Percentiles rank a stretch among this genome's conserved stretches.
These are phyloP conservation scores for Globisporangium spinosum DNA, from an alignment of 352 stramenopile genomes.

Conservation along the genomic window DNA sequence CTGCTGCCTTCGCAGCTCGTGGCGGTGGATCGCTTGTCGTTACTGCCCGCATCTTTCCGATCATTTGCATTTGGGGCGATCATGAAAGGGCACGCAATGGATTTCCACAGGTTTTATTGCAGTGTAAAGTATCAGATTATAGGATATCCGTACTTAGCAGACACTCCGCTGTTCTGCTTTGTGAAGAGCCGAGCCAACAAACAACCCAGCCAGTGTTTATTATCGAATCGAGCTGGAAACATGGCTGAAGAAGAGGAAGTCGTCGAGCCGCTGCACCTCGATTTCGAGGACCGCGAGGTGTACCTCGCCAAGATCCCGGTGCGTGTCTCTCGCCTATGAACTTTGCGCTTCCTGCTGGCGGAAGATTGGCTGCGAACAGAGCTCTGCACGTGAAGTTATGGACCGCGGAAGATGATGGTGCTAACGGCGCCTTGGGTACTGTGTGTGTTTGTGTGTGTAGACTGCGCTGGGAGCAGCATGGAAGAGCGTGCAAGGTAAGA, in stretches of 20 bases:
- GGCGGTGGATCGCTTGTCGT: neutral
- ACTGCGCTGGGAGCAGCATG: conserved; percentile 66
- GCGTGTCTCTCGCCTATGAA: conserved; percentile 6
- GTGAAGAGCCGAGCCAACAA: neutral
- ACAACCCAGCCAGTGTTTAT: conserved; percentile 8
- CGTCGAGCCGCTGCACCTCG: conserved; percentile 86
- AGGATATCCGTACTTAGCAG: neutral
- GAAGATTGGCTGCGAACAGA: neutral
- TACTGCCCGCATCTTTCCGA: neutral
- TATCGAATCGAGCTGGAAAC: conserved; percentile 6
- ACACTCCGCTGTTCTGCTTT: neutral
- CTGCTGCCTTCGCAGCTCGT: neutral
- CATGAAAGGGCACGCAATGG: neutral
- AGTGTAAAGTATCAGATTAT: neutral
- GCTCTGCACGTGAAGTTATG: neutral
- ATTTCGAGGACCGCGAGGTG: conserved; percentile 84
- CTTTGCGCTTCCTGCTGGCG: neutral
- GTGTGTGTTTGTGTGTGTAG: conserved; percentile 24
- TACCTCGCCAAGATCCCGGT: conserved; percentile 87
- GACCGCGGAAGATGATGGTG: neutral
- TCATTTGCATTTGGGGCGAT: neutral
- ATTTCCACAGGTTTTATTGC: neutral
- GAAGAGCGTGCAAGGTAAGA: conserved; percentile 78
- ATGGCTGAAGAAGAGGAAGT: conserved; percentile 87
- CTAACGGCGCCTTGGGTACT: conserved; percentile 2